phyloP scores from a whole-genome alignment of 164 flowering plant genomes.

The Sedum album region DNA sequence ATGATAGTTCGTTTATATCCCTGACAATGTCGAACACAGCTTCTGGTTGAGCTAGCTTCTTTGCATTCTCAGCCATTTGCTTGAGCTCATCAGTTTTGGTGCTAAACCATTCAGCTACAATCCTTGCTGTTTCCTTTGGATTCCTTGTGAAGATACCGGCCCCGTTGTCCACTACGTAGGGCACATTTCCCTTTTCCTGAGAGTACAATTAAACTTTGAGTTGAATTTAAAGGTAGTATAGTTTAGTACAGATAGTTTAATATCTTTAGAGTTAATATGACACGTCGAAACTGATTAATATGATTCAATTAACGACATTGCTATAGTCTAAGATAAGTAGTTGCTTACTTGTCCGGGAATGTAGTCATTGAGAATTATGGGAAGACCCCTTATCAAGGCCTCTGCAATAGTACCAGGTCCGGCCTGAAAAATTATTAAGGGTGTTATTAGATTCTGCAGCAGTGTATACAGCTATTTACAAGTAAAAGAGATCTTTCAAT shows the following conservation, averaged over 20 bases:
- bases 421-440: conserved; percentile 36
- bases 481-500: conserved; percentile 8
- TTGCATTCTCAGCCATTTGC: conserved; percentile 77
- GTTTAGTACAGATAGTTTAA: not conserved
- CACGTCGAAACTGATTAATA: not conserved
- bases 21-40: conserved; percentile 92
- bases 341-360: conserved; percentile 88
- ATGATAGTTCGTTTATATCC: conserved; percentile 73
- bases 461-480: not conserved
- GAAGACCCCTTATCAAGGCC: conserved; percentile 91
- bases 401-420: conserved; percentile 99
- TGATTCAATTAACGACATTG: not conserved
- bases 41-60: conserved; percentile 81
- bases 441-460: not conserved
- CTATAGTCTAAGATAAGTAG: not conserved
- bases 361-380: conserved; percentile 91
- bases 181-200: conserved; percentile 92
- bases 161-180: conserved; percentile 94
- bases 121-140: conserved; percentile 66
- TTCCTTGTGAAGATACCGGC: conserved; percentile 89
- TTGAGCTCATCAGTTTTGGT: conserved; percentile 66
- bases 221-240: not conserved
- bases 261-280: not conserved
- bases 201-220: not conserved
- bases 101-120: conserved; percentile 89